Conservation (phyloP, 2,329 filamentous ascomycete species). For the Acarospora socialis region DNA sequence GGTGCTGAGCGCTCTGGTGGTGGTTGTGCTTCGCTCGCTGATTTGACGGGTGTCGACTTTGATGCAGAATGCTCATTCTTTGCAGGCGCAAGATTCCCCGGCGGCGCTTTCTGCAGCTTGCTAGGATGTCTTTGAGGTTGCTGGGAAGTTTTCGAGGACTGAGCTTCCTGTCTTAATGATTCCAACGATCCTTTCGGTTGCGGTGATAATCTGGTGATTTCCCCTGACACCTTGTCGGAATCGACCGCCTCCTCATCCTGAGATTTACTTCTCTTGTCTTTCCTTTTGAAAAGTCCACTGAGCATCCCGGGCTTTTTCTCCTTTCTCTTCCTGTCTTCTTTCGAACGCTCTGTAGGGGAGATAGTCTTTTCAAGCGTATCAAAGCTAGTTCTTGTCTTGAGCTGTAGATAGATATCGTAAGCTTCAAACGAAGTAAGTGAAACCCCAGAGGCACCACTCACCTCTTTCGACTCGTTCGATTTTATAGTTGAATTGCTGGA, state of each 20-base stretch:
- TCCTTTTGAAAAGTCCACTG: slow-evolving; percentile 53
- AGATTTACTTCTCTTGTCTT: slow-evolving; percentile 44
- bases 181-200: slow-evolving; percentile 32
- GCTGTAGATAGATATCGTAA: slow-evolving; percentile 19
- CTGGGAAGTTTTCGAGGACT: slow-evolving; percentile 15
- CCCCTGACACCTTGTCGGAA: slow-evolving; percentile 46
- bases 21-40: too few species aligned
- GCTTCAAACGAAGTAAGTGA: slow-evolving; percentile 1
- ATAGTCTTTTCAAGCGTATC: slow-evolving; percentile 61
- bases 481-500: slow-evolving; percentile 19
- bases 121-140: slow-evolving; percentile 42
- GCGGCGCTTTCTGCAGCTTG: slow-evolving; percentile 58
- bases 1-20: too few species aligned
- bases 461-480: slow-evolving; percentile 26
- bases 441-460: slow-evolving; percentile 13
- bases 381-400: slow-evolving; percentile 50
- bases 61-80: slow-evolving; percentile 30
- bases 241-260: slow-evolving; percentile 33
- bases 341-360: slow-evolving; percentile 45
- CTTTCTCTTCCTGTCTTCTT: slow-evolving; percentile 65
- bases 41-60: slow-evolving; percentile 26
- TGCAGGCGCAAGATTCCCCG: slow-evolving; percentile 20
- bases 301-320: slow-evolving; percentile 59
- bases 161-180: slow-evolving; percentile 25
- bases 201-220: slow-evolving; percentile 34